Conservation (phyloP, 805 yeast genomes). For the Lachancea sp. region DNA sequence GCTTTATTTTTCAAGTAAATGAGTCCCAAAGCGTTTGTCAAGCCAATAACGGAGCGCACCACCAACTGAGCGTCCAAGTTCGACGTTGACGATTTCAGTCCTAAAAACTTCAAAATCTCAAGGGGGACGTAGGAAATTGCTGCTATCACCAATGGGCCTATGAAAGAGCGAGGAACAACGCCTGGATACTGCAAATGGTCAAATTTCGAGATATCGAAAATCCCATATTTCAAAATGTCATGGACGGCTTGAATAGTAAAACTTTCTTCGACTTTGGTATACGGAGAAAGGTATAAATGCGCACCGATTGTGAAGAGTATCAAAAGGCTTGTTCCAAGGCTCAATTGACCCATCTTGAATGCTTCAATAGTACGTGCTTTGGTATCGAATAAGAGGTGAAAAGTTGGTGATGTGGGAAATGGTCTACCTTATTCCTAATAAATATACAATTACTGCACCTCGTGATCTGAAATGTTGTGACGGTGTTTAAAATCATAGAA, state of each 20-base stretch:
- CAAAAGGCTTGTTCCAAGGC: slow-evolving; percentile 14
- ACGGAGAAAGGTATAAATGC: slow-evolving; percentile 61
- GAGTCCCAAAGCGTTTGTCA: slow-evolving; percentile 50
- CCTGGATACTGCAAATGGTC: slow-evolving; percentile 85
- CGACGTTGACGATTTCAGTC: background rate
- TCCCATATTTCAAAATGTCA: slow-evolving; percentile 66
- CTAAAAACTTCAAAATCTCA: background rate
- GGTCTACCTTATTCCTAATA: background rate
- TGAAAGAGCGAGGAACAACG: slow-evolving; percentile 77
- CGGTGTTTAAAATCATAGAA: too few relatives aligned
- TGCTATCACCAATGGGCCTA: slow-evolving; percentile 60
- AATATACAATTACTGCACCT: too few relatives aligned
- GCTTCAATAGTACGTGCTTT: too few relatives aligned
- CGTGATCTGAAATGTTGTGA: too few relatives aligned
- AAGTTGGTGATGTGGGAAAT: too few relatives aligned
- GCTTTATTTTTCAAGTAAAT: slow-evolving; percentile 43
- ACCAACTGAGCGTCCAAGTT: slow-evolving; percentile 43
- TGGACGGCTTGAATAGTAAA: slow-evolving; percentile 86
- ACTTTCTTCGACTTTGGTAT: slow-evolving; percentile 90
- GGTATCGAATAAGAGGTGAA: too few relatives aligned
- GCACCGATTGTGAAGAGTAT: slow-evolving; percentile 42
- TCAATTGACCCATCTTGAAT: background rate
- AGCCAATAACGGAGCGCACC: slow-evolving; percentile 56
- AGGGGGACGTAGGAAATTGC: slow-evolving; percentile 24
- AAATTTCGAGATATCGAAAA: slow-evolving; percentile 37